Base-by-base conservation (phyloP, 164 flowering plant genomes). In the Macadamia tetraphylla region DNA sequence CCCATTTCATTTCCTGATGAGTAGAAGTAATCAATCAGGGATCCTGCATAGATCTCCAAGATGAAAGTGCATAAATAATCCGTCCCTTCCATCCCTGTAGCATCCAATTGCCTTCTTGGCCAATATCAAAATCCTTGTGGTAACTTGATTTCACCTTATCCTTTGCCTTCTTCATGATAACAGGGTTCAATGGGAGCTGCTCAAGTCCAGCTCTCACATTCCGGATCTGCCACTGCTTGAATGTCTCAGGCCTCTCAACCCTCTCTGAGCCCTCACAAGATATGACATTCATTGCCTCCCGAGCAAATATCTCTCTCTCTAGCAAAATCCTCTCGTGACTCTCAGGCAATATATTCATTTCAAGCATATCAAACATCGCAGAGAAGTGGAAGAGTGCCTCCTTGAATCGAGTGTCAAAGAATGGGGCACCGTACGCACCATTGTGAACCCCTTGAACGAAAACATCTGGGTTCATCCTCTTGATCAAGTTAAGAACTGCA, bases 61-160 rank as follows among this genome's bases (percentile, higher is more conserved):
- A 70, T 40, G 92, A 83, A 52, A 87, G 74, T 18, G 94, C 92
- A 58, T 77, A 80, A 14, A 83, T 70, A 18, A 82, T 85, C 70
- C 92, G 74, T 9, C 94, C 97, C 71, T 87, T 91, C 94, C 97
- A 91, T 66, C 97, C 97, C 65, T 80, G 91, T 67, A 91, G 69
- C 79, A 91, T 65, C 97, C 94, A 91, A 57, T 72, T 78, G 65
- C 83, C 67, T 63, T 88, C 94, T 78, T 85, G 86, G 59, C 85
- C 92, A 9, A 88, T 75, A 29, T 86, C 73, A 68, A 86, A 87
- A 73, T 88, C 97, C 73, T 81, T 86, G 78, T 88, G 90, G 76
- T 88, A 88, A 69, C 32, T 52, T 0, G 64, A 30, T 66, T 67
- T 78, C 48, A 84, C 86, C 71, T 76, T 77, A 1, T 73, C 65